A percentile compares a stretch with the other conserved stretches of the same genome.
Evolutionary conservation across 768 basidiomycete species (phyloP).

Genomic region (Hypholoma sublateritium): DNA sequence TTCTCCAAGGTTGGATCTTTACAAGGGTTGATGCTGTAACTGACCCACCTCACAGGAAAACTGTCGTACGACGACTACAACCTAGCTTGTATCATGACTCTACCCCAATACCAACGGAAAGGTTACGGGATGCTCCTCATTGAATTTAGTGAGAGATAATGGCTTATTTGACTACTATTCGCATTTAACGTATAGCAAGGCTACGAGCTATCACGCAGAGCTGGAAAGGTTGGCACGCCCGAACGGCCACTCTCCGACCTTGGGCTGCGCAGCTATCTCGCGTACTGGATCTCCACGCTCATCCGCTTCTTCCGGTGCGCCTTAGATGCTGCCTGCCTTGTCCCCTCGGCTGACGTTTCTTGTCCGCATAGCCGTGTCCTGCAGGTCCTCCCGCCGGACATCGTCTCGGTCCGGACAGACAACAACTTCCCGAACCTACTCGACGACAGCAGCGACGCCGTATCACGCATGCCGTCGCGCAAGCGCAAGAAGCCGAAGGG

Average conservation of each 20-base stretch:
- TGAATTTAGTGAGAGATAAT: conserved; percentile 77
- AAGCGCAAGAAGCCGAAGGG: conserved; percentile 59
- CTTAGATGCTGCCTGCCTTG: neutral
- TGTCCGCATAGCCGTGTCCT: conserved; percentile 46
- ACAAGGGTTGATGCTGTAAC: neutral
- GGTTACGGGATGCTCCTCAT: conserved; percentile 96
- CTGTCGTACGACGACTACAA: conserved; percentile 96
- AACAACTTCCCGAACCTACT: conserved; percentile 42
- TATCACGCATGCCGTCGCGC: conserved; percentile 25
- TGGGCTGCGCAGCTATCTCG: conserved; percentile 86
- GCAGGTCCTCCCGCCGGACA: conserved; percentile 57
- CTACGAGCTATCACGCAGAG: conserved; percentile 85
- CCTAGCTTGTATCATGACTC: conserved; percentile 92
- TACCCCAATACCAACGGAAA: conserved; percentile 89
- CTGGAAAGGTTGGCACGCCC: conserved; percentile 83
- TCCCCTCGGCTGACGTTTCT: neutral
- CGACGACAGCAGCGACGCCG: conserved; percentile 28
- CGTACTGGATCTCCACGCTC: conserved; percentile 83
- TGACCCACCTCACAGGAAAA: conserved; percentile 65
- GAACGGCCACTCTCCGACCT: conserved; percentile 95
- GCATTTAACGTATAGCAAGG: conserved; percentile 43
- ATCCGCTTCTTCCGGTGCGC: conserved; percentile 79
- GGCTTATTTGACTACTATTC: neutral
- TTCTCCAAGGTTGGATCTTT: conserved; percentile 54
- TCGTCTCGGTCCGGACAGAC: conserved; percentile 41